Evolutionary conservation across 495 filamentous ascomycete species (phyloP).

Genomic region (Lophiostoma macrostomum): DNA sequence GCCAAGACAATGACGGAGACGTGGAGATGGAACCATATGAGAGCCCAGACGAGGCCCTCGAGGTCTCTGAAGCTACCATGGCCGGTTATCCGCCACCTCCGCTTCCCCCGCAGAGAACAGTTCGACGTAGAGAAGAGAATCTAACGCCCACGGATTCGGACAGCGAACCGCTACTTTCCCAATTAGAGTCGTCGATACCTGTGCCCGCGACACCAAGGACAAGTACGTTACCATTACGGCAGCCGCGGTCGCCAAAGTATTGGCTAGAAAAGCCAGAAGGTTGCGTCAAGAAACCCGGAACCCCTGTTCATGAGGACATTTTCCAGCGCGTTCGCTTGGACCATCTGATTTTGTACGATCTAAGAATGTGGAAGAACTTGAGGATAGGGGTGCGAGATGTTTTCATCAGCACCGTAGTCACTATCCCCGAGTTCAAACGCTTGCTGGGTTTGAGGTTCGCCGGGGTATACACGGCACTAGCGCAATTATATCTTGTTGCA

Average conservation of each 20-base stretch:
- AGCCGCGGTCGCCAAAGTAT: conserved; percentile 61
- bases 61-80: conserved; percentile 64
- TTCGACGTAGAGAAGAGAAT: conserved; percentile 48
- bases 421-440: conserved; percentile 94
- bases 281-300: conserved; percentile 52
- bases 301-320: conserved; percentile 76
- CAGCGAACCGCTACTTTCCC: conserved; percentile 16
- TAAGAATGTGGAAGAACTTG: conserved; percentile 94
- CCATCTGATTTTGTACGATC: conserved; percentile 94
- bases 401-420: conserved; percentile 94
- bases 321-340: conserved; percentile 86
- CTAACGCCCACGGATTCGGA: conserved; percentile 60
- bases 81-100: conserved; percentile 65
- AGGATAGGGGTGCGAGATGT: conserved; percentile 86
- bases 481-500: conserved; percentile 92
- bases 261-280: conserved; percentile 79
- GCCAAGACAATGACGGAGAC: conserved; percentile 48
- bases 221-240: conserved; percentile 21
- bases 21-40: conserved; percentile 54
- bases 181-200: conserved; percentile 31
- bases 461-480: conserved; percentile 86
- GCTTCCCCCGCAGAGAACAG: conserved; percentile 55
- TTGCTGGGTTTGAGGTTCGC: conserved; percentile 88
- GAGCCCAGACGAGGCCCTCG: conserved; percentile 45
- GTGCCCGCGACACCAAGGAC: conserved; percentile 43